phyloP scores from a whole-genome alignment of 108 stramenopile genomes.

The Licmophora abbreviata region DNA sequence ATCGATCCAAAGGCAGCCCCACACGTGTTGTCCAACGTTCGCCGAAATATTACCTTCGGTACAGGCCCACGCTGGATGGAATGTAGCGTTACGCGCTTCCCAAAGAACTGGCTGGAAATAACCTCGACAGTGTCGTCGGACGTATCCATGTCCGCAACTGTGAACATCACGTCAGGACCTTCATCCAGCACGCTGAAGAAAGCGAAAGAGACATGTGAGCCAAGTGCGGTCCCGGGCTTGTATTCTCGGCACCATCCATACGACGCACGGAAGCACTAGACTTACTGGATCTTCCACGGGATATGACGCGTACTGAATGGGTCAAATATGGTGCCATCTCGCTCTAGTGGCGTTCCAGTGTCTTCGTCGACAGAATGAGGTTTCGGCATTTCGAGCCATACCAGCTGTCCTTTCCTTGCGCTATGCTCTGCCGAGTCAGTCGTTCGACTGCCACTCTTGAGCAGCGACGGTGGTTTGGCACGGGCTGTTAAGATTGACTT shows the following conservation, averaged over 20 bases:
- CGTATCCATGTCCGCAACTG: constrained; percentile 83
- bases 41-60: constrained; percentile 48
- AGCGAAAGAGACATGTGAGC: background rate
- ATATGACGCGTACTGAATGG: constrained; percentile 60
- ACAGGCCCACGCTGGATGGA: constrained; percentile 55
- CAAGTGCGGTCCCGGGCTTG: too few relatives aligned
- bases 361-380: constrained; percentile 49
- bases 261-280: constrained; percentile 1
- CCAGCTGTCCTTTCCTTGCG: constrained; percentile 31
- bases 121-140: constrained; percentile 86
- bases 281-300: constrained; percentile 72
- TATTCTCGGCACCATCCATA: too few relatives aligned
- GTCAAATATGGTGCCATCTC: constrained; percentile 75
- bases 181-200: constrained; percentile 58
- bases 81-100: constrained; percentile 67
- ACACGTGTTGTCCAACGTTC: constrained; percentile 75
- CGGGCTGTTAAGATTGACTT: constrained; percentile 86
- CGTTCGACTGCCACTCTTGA: constrained; percentile 9
- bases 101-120: constrained; percentile 88
- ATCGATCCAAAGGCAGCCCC: constrained; percentile 86
- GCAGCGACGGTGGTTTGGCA: constrained; percentile 39
- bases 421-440: background rate
- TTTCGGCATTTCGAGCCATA: constrained; percentile 80
- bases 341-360: constrained; percentile 69
- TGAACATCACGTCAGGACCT: constrained; percentile 96